phyloP scores from a whole-genome alignment of 805 yeast genomes.

The Lipomyces orientalis region DNA sequence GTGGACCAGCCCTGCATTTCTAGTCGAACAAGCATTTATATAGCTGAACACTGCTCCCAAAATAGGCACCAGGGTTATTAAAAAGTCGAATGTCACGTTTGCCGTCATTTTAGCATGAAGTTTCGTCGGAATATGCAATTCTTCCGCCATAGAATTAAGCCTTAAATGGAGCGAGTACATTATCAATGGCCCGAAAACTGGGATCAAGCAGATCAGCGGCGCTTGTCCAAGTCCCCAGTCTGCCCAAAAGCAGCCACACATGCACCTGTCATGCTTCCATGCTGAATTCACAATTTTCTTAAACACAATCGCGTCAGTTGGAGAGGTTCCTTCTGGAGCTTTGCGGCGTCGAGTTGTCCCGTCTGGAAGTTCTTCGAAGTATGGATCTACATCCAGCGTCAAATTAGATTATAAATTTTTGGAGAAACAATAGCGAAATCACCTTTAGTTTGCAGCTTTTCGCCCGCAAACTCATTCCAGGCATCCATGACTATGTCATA shows the following conservation, averaged over 20 bases:
- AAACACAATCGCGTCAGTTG: constrained; percentile 71
- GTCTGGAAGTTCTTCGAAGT: constrained; percentile 54
- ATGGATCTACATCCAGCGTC: constrained; percentile 40
- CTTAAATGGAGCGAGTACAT: constrained; percentile 82
- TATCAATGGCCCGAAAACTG: constrained; percentile 80
- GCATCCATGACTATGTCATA: constrained; percentile 60
- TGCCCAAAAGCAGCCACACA: constrained; percentile 73
- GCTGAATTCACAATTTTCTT: constrained; percentile 75
- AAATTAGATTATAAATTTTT: not conserved
- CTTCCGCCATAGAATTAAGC: constrained; percentile 64
- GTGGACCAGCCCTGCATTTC: constrained; percentile 85
- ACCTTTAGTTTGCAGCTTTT: constrained; percentile 61
- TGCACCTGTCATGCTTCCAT: constrained; percentile 85
- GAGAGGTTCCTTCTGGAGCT: constrained; percentile 63
- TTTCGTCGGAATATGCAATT: constrained; percentile 61
- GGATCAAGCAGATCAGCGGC: constrained; percentile 58
- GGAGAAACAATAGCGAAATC: not conserved
- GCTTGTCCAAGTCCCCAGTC: constrained; percentile 39
- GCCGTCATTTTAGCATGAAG: constrained; percentile 73
- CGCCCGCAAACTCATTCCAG: constrained; percentile 71
- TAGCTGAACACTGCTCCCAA: constrained; percentile 79
- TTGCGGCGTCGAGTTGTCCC: constrained; percentile 63
- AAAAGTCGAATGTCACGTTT: constrained; percentile 73
- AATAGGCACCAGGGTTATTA: constrained; percentile 78
- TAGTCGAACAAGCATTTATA: constrained; percentile 83